These are phyloP conservation scores for Haberlea rhodopensis DNA, from an alignment of 257 asterid genomes.

Conservation along the genomic window DNA sequence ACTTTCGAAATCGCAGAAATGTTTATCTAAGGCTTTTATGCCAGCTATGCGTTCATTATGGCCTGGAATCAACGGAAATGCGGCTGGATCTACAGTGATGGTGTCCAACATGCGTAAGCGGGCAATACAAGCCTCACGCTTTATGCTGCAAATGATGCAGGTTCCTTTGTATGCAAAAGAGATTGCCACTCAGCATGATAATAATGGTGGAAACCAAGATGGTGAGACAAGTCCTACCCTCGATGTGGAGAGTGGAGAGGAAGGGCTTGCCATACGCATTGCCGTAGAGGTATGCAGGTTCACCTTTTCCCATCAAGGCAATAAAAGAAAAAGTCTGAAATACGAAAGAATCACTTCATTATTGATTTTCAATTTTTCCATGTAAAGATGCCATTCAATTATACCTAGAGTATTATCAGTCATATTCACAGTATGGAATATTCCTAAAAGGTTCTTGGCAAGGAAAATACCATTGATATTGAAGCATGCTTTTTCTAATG, in stretches of 20 bases:
- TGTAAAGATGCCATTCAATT: not conserved
- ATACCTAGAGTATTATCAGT: no score
- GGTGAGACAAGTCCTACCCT: constrained; percentile 34
- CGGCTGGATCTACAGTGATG: constrained; percentile 50
- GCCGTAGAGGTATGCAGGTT: constrained; percentile 69
- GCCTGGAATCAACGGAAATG: constrained; percentile 81
- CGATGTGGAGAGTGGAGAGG: constrained; percentile 73
- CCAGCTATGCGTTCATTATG: constrained; percentile 81
- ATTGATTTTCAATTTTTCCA: constrained; percentile 7
- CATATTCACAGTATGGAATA: not conserved
- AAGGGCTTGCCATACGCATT: constrained; percentile 85
- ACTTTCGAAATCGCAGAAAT: constrained; percentile 54
- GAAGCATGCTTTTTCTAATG: not conserved
- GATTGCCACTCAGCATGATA: constrained; percentile 31
- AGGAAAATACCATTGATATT: not conserved
- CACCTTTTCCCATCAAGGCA: not conserved
- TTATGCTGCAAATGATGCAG: constrained; percentile 96
- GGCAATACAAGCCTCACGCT: constrained; percentile 88
- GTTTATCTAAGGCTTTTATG: constrained; percentile 70
- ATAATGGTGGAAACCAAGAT: constrained; percentile 31
- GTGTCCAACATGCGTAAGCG: constrained; percentile 83
- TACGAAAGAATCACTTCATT: constrained; percentile 1
- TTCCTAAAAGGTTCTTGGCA: not conserved
- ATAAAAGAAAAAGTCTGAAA: constrained; percentile 8
- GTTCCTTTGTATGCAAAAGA: constrained; percentile 59